Evolutionary conservation across 1,284 basidiomycete species (phyloP), one percentile per base, ranked within the genome.

Genomic region (Chiua sp.): DNA sequence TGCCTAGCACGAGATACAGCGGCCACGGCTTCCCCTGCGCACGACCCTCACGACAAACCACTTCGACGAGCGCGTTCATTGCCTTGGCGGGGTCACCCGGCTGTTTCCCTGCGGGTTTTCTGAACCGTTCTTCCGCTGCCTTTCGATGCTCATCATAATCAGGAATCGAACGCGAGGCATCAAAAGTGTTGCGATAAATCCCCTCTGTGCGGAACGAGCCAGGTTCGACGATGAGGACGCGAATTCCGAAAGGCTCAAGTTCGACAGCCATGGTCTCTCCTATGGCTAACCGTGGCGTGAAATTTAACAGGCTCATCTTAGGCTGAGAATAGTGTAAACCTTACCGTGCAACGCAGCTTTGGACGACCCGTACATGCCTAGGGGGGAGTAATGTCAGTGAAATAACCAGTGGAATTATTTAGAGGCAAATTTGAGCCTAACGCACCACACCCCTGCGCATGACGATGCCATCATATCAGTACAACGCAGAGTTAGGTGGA

Each of bases 311-410:
- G 26, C 26, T 39, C 4, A 20, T 39, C 37, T 39, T 15, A 39
- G 37, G 16, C 12, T 26, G 13, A 13, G 35, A 15, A 22, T 35
- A 15, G 16, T 48, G 44, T 35, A 44, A 26, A 65, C 73, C 56
- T 62, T 63, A 82, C 82, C 78, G 59, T 82, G 83, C 12, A 85
- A 67, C 18, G 85, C 85, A 32, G 84, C 83, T 68, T 86, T 87
- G 2, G 85, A 87, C 2, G 85, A 78, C 16, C 78, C 76, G 68
- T 87, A 87, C 46, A 76, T 72, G 44, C 81, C 84, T 79, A 39
- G n/a, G 42, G 42, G n/a, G 42, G 42, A 22, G 42, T 3, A n/a
- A 22, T 26, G 26, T 26, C 42, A 22, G 10, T n/a, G 22, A 44
- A 39, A 44, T 18, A 2, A 33, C 26, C 8, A 35, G 3, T 61